Evolutionary conservation across 495 filamentous ascomycete species (phyloP).

Genomic region (Podospora fimiseda): DNA sequence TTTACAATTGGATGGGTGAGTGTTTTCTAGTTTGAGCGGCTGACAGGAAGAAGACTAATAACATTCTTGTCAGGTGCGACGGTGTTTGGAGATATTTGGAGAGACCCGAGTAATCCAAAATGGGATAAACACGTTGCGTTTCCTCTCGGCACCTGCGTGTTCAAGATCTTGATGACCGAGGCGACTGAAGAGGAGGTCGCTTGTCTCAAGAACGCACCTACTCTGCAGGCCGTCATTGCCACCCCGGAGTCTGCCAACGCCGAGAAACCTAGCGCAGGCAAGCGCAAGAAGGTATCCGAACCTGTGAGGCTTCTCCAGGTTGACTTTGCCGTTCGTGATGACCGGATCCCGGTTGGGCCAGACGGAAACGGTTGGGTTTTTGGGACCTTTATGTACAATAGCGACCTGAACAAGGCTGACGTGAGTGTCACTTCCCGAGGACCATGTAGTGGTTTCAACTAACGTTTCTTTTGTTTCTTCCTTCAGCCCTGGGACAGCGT

Average conservation of each 20-base stretch:
- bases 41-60: not conserved
- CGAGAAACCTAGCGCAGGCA: not conserved
- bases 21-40: not conserved
- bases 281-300: not conserved
- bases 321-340: conserved; percentile 3
- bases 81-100: not conserved
- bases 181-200: not conserved
- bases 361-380: not conserved
- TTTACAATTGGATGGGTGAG: not conserved
- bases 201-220: not conserved
- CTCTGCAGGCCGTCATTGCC: not conserved
- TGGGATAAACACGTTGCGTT: conserved; percentile 3
- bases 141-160: conserved; percentile 1
- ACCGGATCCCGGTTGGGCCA: not conserved
- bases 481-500: not conserved
- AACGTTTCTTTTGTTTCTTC: not conserved
- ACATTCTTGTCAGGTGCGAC: not conserved
- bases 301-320: conserved; percentile 2
- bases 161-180: conserved; percentile 5
- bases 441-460: not conserved
- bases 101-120: not conserved
- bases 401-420: not conserved
- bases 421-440: not conserved
- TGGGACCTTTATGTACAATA: conserved; percentile 5
- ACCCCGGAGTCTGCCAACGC: not conserved